A percentile compares a stretch with the other conserved stretches of the same genome.
Evolutionary conservation across 2,329 filamentous ascomycete species (phyloP).

Genomic region (Fusarium goolgardi): DNA sequence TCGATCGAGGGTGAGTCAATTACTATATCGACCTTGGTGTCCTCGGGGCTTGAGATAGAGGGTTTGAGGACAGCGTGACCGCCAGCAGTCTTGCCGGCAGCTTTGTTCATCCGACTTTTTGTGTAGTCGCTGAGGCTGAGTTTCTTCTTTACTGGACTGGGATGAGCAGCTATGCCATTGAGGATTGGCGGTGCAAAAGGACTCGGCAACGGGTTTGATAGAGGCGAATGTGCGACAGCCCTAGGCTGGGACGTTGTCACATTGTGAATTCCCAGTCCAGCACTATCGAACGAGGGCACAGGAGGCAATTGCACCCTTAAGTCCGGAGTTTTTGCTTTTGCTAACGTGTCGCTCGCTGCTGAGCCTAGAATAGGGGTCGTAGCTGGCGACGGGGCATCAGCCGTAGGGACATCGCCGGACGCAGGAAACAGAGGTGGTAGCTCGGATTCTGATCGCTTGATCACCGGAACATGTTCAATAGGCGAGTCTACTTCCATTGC

Average conservation of each 20-base stretch:
- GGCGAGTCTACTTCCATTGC: constrained; percentile 58
- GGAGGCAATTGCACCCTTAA: constrained; percentile 68
- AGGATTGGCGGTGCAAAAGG: constrained; percentile 57
- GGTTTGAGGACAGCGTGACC: constrained; percentile 50
- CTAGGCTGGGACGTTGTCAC: constrained; percentile 61
- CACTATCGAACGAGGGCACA: constrained; percentile 61
- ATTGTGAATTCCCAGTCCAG: constrained; percentile 50
- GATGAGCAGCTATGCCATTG: constrained; percentile 60
- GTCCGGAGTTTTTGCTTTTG: constrained; percentile 59
- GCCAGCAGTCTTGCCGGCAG: constrained; percentile 54
- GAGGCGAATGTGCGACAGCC: constrained; percentile 63
- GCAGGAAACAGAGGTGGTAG: constrained; percentile 43
- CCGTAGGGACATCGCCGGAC: constrained; percentile 44
- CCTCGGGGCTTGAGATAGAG: constrained; percentile 52
- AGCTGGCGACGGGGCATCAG: constrained; percentile 51
- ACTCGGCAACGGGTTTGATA: constrained; percentile 56
- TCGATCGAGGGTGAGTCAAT: constrained; percentile 49
- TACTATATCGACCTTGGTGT: constrained; percentile 53
- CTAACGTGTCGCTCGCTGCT: constrained; percentile 25
- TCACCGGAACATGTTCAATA: constrained; percentile 47
- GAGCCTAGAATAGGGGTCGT: constrained; percentile 32
- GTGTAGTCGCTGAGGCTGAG: constrained; percentile 74
- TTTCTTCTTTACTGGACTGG: constrained; percentile 75
- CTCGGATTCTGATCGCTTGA: constrained; percentile 38
- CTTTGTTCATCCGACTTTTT: constrained; percentile 68